phyloP scores from a whole-genome alignment of 129 eudicot genomes.

The Pulicaria dysenterica region DNA sequence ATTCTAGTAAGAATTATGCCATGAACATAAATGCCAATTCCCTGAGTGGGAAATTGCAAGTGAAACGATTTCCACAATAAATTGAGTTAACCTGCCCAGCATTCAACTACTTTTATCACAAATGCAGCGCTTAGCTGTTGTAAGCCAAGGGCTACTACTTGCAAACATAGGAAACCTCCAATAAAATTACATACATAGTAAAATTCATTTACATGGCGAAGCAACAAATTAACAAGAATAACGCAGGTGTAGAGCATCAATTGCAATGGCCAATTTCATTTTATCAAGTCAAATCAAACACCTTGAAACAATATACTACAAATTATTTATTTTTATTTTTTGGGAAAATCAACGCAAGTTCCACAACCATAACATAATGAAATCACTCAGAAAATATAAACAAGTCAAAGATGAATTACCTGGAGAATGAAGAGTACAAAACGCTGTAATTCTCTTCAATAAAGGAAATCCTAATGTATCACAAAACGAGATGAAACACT shows the following conservation, averaged over 20 bases:
- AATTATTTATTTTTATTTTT: background rate
- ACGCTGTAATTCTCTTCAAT: background rate
- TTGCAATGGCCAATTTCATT: background rate
- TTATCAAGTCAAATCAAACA: background rate
- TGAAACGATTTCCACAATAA: background rate
- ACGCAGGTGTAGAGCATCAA: background rate
- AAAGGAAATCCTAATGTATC: background rate
- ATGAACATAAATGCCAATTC: background rate
- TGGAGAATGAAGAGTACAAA: conserved; percentile 22
- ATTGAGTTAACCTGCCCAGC: conserved; percentile 4
- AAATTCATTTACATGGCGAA: background rate
- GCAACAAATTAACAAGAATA: background rate
- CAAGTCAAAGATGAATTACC: conserved; percentile 21
- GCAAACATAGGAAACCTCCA: background rate
- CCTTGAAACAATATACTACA: background rate
- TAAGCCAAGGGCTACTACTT: background rate
- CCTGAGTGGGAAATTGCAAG: too few species aligned
- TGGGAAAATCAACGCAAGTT: background rate
- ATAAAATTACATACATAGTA: background rate
- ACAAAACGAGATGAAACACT: conserved; percentile 19
- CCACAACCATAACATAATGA: background rate
- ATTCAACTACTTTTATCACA: conserved; percentile 18
- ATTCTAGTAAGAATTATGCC: background rate
- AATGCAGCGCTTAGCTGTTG: conserved; percentile 16
- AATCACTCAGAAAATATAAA: background rate